phyloP scores from a whole-genome alignment of 306 rosid genomes.

The Corylus heterophylla region DNA sequence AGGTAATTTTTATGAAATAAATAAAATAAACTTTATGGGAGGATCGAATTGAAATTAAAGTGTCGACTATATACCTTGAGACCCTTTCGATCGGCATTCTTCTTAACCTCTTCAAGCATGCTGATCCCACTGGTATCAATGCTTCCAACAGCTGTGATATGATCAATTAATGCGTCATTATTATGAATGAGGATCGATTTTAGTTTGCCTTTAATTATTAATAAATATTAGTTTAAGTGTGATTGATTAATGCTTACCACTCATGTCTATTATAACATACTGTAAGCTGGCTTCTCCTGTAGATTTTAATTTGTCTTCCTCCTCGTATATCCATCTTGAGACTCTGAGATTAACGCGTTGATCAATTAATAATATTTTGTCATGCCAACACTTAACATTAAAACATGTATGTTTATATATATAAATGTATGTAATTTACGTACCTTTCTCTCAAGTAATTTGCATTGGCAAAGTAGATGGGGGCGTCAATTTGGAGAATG shows the following conservation, averaged over 20 bases:
- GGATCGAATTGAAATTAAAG: background rate
- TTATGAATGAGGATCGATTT: background rate
- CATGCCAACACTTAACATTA: background rate
- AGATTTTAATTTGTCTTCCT: conserved; percentile 73
- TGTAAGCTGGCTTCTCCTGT: conserved; percentile 69
- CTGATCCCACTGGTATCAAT: conserved; percentile 98
- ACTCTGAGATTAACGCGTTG: conserved; percentile 47
- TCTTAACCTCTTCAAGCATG: conserved; percentile 89
- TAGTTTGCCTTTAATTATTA: conserved; percentile 7
- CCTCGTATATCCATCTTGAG: conserved; percentile 90
- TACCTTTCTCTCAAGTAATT: conserved; percentile 87
- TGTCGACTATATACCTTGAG: conserved; percentile 46
- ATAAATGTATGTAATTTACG: background rate
- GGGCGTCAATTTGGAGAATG: conserved; percentile 73
- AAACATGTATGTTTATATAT: background rate
- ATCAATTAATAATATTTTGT: background rate
- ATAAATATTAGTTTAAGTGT: background rate
- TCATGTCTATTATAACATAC: conserved; percentile 74
- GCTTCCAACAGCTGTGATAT: conserved; percentile 77
- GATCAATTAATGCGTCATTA: background rate
- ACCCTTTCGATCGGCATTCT: conserved; percentile 73
- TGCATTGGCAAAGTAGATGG: conserved; percentile 79
- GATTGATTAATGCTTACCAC: conserved; percentile 42
- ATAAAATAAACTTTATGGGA: too few species aligned
- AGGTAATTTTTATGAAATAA: background rate